Evolutionary conservation across 495 filamentous ascomycete species (phyloP).

Genomic region (Podospora conica): DNA sequence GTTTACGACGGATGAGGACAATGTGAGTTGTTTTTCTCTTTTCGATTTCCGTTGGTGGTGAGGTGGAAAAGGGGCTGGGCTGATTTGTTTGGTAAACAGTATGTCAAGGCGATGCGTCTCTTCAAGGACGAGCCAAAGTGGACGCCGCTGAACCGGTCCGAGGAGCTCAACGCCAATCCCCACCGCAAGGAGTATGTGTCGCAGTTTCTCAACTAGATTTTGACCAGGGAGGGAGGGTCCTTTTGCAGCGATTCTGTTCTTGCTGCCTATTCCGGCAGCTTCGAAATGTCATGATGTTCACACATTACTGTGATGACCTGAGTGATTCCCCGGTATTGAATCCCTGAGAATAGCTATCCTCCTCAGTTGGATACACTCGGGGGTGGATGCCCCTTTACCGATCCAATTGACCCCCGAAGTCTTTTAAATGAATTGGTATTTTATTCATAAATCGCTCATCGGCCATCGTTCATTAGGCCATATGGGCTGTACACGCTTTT

Average conservation of each 20-base stretch:
- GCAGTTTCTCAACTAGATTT: constrained; percentile 28
- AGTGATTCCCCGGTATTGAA: not conserved
- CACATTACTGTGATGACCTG: not conserved
- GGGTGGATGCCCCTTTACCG: not conserved
- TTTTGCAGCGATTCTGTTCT: not conserved
- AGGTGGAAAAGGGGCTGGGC: not conserved
- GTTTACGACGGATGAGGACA: constrained; percentile 86
- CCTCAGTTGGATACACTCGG: too few relatives aligned
- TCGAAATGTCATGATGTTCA: not conserved
- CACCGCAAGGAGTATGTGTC: constrained; percentile 69
- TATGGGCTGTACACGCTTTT: not conserved
- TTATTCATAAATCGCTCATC: not conserved
- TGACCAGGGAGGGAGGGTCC: not conserved
- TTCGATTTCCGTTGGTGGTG: not conserved
- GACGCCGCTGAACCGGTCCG: constrained; percentile 83
- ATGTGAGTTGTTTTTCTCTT: constrained; percentile 53
- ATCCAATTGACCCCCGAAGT: not conserved
- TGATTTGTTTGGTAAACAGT: constrained; percentile 46
- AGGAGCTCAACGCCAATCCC: constrained; percentile 70
- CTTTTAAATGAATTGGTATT: not conserved
- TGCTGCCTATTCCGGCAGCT: not conserved
- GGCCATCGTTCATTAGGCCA: not conserved
- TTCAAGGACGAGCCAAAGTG: constrained; percentile 99
- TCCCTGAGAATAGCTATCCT: too few relatives aligned
- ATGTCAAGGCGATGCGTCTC: constrained; percentile 90